Conservation (phyloP, 805 yeast species). For the Candida ponderosae region DNA sequence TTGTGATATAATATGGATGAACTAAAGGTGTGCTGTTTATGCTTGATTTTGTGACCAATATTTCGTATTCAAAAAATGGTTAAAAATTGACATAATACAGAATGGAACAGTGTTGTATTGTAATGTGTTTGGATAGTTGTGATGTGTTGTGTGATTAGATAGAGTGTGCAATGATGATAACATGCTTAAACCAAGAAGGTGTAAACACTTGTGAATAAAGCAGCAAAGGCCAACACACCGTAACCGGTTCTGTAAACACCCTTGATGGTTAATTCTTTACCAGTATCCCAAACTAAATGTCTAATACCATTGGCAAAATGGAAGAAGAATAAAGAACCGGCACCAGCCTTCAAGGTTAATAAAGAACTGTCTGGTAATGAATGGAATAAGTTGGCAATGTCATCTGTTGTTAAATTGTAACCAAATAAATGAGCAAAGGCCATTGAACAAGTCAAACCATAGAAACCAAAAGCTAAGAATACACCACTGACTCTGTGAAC, state of each 20-base stretch:
- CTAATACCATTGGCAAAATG: constrained; percentile 85
- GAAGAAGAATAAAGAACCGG: constrained; percentile 80
- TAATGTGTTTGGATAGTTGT: neutral
- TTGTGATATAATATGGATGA: too few relatives aligned
- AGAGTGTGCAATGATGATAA: neutral
- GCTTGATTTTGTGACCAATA: neutral
- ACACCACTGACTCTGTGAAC: constrained; percentile 88
- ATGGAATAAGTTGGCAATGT: constrained; percentile 29
- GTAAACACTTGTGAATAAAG: constrained; percentile 45
- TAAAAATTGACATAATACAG: neutral
- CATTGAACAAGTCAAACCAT: constrained; percentile 67
- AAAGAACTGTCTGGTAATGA: constrained; percentile 60
- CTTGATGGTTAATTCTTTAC: constrained; percentile 67
- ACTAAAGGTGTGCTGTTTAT: neutral
- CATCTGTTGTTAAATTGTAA: constrained; percentile 26
- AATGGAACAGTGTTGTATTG: neutral
- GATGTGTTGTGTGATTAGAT: neutral
- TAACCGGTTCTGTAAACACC: constrained; percentile 94
- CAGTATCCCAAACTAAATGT: constrained; percentile 91
- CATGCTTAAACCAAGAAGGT: constrained; percentile 10
- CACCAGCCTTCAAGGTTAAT: constrained; percentile 54
- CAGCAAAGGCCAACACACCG: constrained; percentile 60
- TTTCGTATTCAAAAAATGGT: neutral
- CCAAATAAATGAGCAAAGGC: constrained; percentile 67
- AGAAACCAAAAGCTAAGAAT: constrained; percentile 69